Conservation (phyloP, 495 filamentous ascomycete species). For the Penicillium riverlandense region DNA sequence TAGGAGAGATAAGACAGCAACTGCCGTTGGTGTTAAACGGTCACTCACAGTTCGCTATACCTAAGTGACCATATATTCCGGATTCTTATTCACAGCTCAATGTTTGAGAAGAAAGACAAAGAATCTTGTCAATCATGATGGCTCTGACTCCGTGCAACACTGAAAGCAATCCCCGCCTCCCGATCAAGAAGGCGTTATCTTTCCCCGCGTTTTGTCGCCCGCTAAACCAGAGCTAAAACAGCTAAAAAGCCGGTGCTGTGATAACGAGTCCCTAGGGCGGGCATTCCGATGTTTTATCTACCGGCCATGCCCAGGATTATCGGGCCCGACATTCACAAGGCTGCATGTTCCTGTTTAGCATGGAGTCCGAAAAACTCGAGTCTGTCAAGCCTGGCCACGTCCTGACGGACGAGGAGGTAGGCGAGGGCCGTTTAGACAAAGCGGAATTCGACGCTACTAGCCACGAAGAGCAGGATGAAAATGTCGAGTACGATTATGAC, state of each 20-base stretch:
- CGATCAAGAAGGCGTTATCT: background rate
- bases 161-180: no score
- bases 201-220: background rate
- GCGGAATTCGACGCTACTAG: slow-evolving; percentile 19
- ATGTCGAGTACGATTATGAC: slow-evolving; percentile 28
- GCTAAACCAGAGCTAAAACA: no score
- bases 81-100: no score
- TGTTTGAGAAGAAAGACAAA: background rate
- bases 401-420: slow-evolving; percentile 16
- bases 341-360: background rate
- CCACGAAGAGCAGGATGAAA: slow-evolving; percentile 14
- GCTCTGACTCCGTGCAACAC: no score
- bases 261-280: no score
- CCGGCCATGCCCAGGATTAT: no score
- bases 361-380: slow-evolving; percentile 11
- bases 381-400: slow-evolving; percentile 5
- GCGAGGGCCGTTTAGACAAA: slow-evolving; percentile 20
- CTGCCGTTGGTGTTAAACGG: background rate
- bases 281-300: no score
- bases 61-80: no score
- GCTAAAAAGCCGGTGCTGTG: no score
- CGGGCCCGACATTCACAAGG: no score
- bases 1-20: background rate
- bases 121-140: no score
- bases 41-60: no score